Evolutionary conservation across 2,329 filamentous ascomycete species (phyloP).

Genomic region (Madurella fahalii): DNA sequence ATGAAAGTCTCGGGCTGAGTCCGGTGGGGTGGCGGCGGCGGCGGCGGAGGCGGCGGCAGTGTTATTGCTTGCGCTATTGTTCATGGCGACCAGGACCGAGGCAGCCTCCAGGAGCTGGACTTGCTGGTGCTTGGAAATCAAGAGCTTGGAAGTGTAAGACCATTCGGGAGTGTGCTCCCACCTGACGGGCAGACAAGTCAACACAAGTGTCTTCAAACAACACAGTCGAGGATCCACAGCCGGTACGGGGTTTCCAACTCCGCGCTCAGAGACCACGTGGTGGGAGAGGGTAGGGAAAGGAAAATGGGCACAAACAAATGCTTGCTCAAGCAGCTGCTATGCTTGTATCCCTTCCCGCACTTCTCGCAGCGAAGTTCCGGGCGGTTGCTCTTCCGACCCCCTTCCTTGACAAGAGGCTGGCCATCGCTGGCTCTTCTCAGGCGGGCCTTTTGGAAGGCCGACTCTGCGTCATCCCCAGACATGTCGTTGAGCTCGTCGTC

Average conservation of each 20-base stretch:
- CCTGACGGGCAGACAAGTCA: conserved; percentile 56
- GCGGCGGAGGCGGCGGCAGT: neutral
- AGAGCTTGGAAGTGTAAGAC: conserved; percentile 92
- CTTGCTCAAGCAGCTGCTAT: conserved; percentile 99
- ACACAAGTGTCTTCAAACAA: conserved; percentile 25
- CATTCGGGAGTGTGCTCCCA: conserved; percentile 99
- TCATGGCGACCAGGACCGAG: conserved; percentile 94
- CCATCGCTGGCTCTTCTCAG: conserved; percentile 75
- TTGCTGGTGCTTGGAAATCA: conserved; percentile 99
- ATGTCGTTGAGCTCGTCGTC: conserved; percentile 62
- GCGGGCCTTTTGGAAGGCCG: conserved; percentile 46
- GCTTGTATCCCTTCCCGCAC: conserved; percentile 99
- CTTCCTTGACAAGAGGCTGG: conserved; percentile 73
- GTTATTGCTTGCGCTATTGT: conserved; percentile 39
- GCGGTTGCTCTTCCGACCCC: conserved; percentile 67
- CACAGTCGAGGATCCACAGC: conserved; percentile 14
- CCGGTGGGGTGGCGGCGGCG: conserved; percentile 56
- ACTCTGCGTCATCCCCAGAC: conserved; percentile 52
- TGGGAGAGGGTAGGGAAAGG: conserved; percentile 42
- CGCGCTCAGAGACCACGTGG: conserved; percentile 34
- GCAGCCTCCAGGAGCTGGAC: conserved; percentile 95
- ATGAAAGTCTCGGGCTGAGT: conserved; percentile 62
- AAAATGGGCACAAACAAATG: conserved; percentile 85
- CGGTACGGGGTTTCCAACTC: conserved; percentile 16
- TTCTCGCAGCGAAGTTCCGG: conserved; percentile 92